Conservation (phyloP, 225 moss, liverwort and hornwort genomes). For the Polytrichum commune region DNA sequence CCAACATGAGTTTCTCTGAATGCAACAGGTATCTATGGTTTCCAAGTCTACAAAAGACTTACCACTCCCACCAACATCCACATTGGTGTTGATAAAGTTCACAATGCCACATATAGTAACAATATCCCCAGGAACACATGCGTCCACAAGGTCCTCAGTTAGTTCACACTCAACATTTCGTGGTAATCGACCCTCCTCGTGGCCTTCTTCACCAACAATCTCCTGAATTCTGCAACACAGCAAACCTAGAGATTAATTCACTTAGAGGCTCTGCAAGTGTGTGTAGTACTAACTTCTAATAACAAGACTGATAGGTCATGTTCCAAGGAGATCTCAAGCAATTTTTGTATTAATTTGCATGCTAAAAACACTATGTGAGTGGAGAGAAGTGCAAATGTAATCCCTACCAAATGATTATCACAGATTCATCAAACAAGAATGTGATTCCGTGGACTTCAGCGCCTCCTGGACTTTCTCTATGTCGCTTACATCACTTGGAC, state of each 20-base stretch:
- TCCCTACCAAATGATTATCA: too few relatives aligned
- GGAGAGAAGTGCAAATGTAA: too few relatives aligned
- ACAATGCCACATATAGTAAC: constrained; percentile 93
- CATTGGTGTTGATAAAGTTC: constrained; percentile 77
- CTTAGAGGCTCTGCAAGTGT: neutral
- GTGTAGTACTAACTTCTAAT: neutral
- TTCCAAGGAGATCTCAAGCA: too few relatives aligned
- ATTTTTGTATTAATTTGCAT: too few relatives aligned
- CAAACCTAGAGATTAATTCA: neutral
- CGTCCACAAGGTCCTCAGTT: constrained; percentile 85
- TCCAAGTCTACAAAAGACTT: constrained; percentile 13
- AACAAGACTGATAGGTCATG: neutral
- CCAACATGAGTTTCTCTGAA: too few relatives aligned
- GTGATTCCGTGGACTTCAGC: too few relatives aligned
- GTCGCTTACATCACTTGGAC: too few relatives aligned
- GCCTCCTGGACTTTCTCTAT: too few relatives aligned
- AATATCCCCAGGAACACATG: constrained; percentile 87
- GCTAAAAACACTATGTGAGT: too few relatives aligned
- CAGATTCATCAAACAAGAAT: too few relatives aligned
- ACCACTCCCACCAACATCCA: constrained; percentile 75
- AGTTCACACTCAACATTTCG: constrained; percentile 93
- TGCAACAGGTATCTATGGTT: neutral
- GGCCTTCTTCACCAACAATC: constrained; percentile 57
- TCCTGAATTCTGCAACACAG: constrained; percentile 69
- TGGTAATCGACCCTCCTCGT: constrained; percentile 96